Conservation (phyloP, 805 yeast species). For the Kuraishia floccosa region DNA sequence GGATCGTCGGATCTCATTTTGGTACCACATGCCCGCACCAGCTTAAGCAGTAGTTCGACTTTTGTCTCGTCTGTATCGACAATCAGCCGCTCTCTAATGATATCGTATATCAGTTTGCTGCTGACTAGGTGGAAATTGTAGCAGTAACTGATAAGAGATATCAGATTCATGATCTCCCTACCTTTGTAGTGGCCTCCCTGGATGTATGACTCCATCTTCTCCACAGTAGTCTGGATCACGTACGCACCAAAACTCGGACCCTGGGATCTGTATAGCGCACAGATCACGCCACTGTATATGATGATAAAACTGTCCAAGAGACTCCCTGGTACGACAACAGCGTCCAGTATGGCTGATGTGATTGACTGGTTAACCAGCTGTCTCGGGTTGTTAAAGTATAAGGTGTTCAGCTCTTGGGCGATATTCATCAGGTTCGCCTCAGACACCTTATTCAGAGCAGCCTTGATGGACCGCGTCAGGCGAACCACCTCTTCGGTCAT, state of each 20-base stretch:
- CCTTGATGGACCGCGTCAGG: slow-evolving; percentile 58
- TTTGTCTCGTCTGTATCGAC: slow-evolving; percentile 49
- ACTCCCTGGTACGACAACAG: slow-evolving; percentile 51
- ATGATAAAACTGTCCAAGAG: slow-evolving; percentile 71
- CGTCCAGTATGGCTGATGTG: slow-evolving; percentile 50
- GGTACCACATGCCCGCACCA: slow-evolving; percentile 69
- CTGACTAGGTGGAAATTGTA: slow-evolving; percentile 73
- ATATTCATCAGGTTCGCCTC: slow-evolving; percentile 73
- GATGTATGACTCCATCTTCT: slow-evolving; percentile 39
- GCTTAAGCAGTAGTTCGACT: slow-evolving; percentile 66
- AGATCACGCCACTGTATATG: slow-evolving; percentile 66
- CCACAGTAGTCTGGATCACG: slow-evolving; percentile 73
- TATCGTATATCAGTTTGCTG: slow-evolving; percentile 65
- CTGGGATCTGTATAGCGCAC: slow-evolving; percentile 63
- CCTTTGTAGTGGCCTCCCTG: slow-evolving; percentile 15
- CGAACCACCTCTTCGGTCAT: slow-evolving; percentile 34
- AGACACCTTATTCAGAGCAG: slow-evolving; percentile 79
- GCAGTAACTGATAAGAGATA: slow-evolving; percentile 65
- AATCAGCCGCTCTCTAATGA: slow-evolving; percentile 33
- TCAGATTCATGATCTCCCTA: slow-evolving; percentile 36
- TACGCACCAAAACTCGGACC: slow-evolving; percentile 89
- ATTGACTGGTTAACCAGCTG: slow-evolving; percentile 68
- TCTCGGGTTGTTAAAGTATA: slow-evolving; percentile 61
- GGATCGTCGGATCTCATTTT: slow-evolving; percentile 90
- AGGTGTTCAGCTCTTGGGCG: slow-evolving; percentile 51